These are phyloP conservation scores for Lasiodiplodia hormozganensis DNA, from an alignment of 2,329 filamentous ascomycete species.

Conservation along the genomic window DNA sequence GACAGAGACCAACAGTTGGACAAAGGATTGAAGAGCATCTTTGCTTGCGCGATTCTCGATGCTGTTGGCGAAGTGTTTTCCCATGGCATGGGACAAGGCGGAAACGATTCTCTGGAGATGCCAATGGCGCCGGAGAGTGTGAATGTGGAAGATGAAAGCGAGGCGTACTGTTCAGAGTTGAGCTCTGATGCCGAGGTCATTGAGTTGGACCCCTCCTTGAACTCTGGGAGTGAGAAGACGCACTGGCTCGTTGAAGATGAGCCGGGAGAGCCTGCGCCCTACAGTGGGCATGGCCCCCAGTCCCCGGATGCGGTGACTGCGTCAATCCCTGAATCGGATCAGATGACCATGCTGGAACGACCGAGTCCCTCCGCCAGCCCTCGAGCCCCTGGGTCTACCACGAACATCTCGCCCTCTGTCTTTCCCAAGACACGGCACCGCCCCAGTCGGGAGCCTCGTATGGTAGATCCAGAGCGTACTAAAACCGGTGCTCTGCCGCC, in stretches of 20 bases:
- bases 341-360: not conserved
- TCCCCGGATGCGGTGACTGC: not conserved
- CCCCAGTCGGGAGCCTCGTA: not conserved
- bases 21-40: not conserved
- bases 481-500: no score
- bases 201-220: not conserved
- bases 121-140: not conserved
- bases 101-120: not conserved
- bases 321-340: not conserved
- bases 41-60: not conserved
- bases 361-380: not conserved
- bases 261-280: not conserved
- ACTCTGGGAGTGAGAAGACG: not conserved
- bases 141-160: not conserved
- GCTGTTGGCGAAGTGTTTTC: not conserved
- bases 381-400: not conserved
- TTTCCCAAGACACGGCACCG: not conserved
- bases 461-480: not conserved
- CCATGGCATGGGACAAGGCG: not conserved
- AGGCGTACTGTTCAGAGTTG: not conserved
- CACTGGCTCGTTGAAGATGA: not conserved
- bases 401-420: not conserved
- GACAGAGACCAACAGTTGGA: not conserved
- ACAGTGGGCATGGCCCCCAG: not conserved
- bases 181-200: not conserved